Conservation (phyloP, 2,329 filamentous ascomycete species). For the Pezicula carpinea region DNA sequence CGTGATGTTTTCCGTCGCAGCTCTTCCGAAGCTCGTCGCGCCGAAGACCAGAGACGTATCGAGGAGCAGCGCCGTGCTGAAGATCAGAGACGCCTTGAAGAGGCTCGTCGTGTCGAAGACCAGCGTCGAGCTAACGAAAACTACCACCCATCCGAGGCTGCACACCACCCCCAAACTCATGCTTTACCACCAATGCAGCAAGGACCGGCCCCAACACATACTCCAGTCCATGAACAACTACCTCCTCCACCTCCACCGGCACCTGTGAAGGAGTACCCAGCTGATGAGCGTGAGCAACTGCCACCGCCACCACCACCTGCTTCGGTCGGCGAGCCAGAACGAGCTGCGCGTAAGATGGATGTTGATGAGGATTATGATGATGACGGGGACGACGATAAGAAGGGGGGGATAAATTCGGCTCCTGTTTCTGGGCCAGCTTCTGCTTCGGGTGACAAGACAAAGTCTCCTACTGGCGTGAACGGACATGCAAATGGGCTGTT, state of each 20-base stretch:
- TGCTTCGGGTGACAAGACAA: slow-evolving; percentile 43
- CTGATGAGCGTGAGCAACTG: slow-evolving; percentile 45
- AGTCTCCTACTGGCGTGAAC: slow-evolving; percentile 38
- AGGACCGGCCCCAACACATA: slow-evolving; percentile 44
- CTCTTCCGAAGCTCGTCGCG: slow-evolving; percentile 65
- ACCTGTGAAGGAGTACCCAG: slow-evolving; percentile 44
- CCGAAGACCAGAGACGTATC: slow-evolving; percentile 59
- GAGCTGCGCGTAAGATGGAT: slow-evolving; percentile 89
- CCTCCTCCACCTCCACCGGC: slow-evolving; percentile 35
- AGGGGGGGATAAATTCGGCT: slow-evolving; percentile 43
- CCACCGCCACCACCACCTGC: slow-evolving; percentile 38
- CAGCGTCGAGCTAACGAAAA: slow-evolving; percentile 69
- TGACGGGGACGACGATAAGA: slow-evolving; percentile 81
- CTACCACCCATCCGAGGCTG: slow-evolving; percentile 90
- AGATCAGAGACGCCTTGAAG: slow-evolving; percentile 62
- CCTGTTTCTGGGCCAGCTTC: slow-evolving; percentile 40
- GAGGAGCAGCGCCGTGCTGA: slow-evolving; percentile 57
- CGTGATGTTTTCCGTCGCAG: slow-evolving; percentile 68
- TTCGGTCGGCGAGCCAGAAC: slow-evolving; percentile 66
- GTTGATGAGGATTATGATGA: slow-evolving; percentile 98
- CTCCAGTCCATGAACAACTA: slow-evolving; percentile 37
- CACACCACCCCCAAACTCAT: slow-evolving; percentile 71
- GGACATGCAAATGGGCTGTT: slow-evolving; percentile 27
- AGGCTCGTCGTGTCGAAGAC: slow-evolving; percentile 51
- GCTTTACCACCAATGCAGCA: slow-evolving; percentile 61